Evolutionary conservation across 495 filamentous ascomycete species (phyloP).

Genomic region (Bathelium albidoporum): DNA sequence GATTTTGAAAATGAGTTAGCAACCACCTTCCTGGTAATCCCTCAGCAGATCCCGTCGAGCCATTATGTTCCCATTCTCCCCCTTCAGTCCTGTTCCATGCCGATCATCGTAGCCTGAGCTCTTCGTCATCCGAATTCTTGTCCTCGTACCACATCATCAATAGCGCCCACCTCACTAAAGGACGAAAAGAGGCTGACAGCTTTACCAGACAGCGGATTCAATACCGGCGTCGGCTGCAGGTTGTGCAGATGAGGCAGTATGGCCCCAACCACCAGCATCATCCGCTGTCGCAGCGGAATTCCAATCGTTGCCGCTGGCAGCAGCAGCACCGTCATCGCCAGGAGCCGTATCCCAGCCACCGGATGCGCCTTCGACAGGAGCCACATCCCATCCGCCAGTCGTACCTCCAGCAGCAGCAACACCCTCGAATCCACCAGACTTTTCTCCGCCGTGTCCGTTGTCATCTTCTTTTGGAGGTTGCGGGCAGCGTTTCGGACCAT

Average conservation of each 20-base stretch:
- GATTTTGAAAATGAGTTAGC: not conserved
- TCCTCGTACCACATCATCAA: too few relatives aligned
- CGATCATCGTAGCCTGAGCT: not conserved
- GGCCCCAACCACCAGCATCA: too few relatives aligned
- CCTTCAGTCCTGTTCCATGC: too few relatives aligned
- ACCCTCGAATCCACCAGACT: constrained; percentile 3
- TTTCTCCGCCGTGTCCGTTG: too few relatives aligned
- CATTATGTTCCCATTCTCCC: too few relatives aligned
- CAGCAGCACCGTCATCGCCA: not conserved
- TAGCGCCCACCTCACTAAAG: too few relatives aligned
- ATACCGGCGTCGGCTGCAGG: too few relatives aligned
- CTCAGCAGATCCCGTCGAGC: too few relatives aligned
- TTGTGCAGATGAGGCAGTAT: too few relatives aligned
- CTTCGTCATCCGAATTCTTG: not conserved
- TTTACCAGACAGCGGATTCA: not conserved
- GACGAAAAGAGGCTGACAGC: too few relatives aligned
- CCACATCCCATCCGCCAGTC: not conserved
- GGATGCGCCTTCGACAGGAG: constrained; percentile 9
- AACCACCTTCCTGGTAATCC: not conserved
- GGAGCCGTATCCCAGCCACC: constrained; percentile 5
- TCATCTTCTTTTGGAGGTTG: constrained; percentile 35
- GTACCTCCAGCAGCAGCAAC: constrained; percentile 3
- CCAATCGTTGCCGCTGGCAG: not conserved
- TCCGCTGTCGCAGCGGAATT: not conserved
- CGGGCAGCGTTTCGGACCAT: constrained; percentile 52